Base-by-base conservation (phyloP, 331 rosid genomes). In the Dryas integrifolia region DNA sequence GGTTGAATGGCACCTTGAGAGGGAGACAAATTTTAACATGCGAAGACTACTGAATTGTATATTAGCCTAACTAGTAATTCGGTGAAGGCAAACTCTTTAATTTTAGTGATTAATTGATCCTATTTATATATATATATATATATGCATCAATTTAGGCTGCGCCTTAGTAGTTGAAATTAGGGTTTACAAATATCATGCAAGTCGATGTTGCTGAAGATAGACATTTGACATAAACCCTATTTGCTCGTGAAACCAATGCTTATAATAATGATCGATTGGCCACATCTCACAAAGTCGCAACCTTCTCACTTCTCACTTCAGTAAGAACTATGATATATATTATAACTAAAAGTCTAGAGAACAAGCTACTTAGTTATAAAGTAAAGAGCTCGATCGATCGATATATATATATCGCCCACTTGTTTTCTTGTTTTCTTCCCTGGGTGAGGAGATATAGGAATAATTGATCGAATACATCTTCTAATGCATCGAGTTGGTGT, bases 91-190 rank as follows among this genome's bases (percentile, higher is more conserved):
- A 58, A 6, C 21, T n/a, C 38, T 2, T 58, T 41, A n/a, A 8
- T 26, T 15, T 39, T 10, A 38, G 62, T 68, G 61, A 51, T 38
- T 51, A 4, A 46, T 38, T 3, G 58, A 67, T 26, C 59, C 30
- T 67, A 47, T n/a, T n/a, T 51, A 69, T 38, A 16, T 5, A 67
- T 67, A 67, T n/a, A 16, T 51, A 69, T 38, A 16, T 5, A 67
- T 67, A 67, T n/a, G 41, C 11, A 67, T 49, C 21, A 15, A 38
- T 30, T 24, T 38, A 58, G 6, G 39, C 43, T 58, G 14, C 4
- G 63, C 40, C 63, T 11, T 58, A 50, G 49, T 0, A 50, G 59
- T 39, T n/a, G 73, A 52, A 58, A 10, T 51, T 68, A 68, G 72
- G 72, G 72, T 68, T 68, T 68, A 10, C 21, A 13, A 10, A 59